These are phyloP conservation scores for Diaporthe destruens DNA, from an alignment of 2,329 filamentous ascomycete genomes.

Conservation along the genomic window DNA sequence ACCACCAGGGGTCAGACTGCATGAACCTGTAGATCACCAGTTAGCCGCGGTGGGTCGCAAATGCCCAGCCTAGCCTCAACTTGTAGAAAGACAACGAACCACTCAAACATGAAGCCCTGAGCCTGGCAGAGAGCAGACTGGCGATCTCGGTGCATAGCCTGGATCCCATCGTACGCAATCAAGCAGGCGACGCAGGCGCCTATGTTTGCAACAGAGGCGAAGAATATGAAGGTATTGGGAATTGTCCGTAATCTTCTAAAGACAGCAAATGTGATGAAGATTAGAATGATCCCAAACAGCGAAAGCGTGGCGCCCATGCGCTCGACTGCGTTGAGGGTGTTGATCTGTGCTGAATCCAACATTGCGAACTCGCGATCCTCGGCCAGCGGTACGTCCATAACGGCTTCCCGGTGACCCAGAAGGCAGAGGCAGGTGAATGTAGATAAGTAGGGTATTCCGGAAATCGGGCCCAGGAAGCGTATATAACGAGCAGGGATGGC, in stretches of 20 bases:
- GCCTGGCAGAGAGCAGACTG: slow-evolving; percentile 70
- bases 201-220: slow-evolving; percentile 70
- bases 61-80: neutral
- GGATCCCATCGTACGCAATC: slow-evolving; percentile 76
- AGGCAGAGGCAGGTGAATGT: neutral
- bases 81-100: slow-evolving; percentile 61
- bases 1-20: slow-evolving; percentile 82
- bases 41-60: neutral
- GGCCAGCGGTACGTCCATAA: slow-evolving; percentile 41
- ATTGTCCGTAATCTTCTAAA: slow-evolving; percentile 68
- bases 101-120: slow-evolving; percentile 74
- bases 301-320: slow-evolving; percentile 67
- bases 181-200: slow-evolving; percentile 75
- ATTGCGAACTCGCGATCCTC: slow-evolving; percentile 42
- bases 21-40: slow-evolving; percentile 72
- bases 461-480: too few relatives aligned
- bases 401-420: neutral
- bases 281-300: slow-evolving; percentile 62
- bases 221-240: slow-evolving; percentile 72
- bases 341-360: slow-evolving; percentile 50
- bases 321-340: slow-evolving; percentile 62
- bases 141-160: slow-evolving; percentile 55
- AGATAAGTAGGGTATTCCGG: neutral
- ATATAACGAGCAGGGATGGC: slow-evolving; percentile 26
- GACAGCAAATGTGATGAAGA: slow-evolving; percentile 64